Conservation (phyloP, 192 early-diverging fungal species). For the Haplosporangium gracile region DNA sequence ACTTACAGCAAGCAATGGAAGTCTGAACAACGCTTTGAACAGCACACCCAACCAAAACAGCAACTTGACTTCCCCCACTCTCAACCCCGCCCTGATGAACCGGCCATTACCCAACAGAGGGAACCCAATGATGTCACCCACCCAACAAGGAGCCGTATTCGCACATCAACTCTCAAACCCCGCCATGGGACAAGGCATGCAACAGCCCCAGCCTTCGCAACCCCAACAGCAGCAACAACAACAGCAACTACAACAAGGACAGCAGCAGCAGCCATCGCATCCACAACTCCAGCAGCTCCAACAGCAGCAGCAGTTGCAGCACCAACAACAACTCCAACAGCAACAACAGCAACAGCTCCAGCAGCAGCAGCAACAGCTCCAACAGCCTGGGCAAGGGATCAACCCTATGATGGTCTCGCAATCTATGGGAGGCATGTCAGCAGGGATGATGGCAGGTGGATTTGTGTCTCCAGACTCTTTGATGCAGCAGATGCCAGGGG, state of each 20-base stretch:
- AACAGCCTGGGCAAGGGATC: slow-evolving; percentile 20
- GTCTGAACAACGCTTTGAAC: background rate
- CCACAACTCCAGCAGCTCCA: slow-evolving; percentile 12
- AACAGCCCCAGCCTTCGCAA: slow-evolving; percentile 9
- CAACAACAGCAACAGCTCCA: slow-evolving; percentile 21
- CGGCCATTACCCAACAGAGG: slow-evolving; percentile 27
- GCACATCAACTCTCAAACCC: slow-evolving; percentile 23
- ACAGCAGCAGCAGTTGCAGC: slow-evolving; percentile 23
- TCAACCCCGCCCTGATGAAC: slow-evolving; percentile 41
- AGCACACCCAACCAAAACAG: slow-evolving; percentile 2
- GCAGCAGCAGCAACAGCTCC: slow-evolving; percentile 16
- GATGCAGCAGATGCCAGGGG: slow-evolving; percentile 40
- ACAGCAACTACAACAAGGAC: background rate
- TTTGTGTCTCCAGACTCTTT: slow-evolving; percentile 42
- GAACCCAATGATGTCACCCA: slow-evolving; percentile 42
- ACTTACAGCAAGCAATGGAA: background rate
- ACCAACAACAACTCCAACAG: slow-evolving; percentile 13
- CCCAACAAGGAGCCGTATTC: slow-evolving; percentile 29
- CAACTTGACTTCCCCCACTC: slow-evolving; percentile 44
- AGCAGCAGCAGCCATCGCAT: slow-evolving; percentile 16
- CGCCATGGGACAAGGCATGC: background rate
- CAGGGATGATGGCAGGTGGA: slow-evolving; percentile 37
- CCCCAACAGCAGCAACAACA: slow-evolving; percentile 22
- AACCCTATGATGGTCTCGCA: slow-evolving; percentile 40
- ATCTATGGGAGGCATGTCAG: slow-evolving; percentile 16